Evolutionary conservation across 78 protist genomes (phyloP), one percentile per base, ranked within the genome.

Genomic region (Bigelowiella natans): DNA sequence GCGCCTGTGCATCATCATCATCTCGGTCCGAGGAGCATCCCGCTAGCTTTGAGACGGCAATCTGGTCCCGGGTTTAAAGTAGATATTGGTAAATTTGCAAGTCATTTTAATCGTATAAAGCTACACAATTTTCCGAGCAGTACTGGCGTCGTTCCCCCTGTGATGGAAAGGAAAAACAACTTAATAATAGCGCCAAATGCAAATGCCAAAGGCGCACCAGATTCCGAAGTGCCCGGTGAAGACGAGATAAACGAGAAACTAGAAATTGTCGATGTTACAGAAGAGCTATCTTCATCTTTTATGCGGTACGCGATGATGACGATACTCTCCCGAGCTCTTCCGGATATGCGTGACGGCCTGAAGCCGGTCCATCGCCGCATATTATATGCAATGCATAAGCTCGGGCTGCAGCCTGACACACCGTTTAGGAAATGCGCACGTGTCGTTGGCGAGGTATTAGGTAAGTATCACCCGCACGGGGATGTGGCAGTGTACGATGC

Each of bases 401-500:
- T 88, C 28, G 31, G 3, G 84, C 37, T 88, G 2, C 7, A 31
- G 37, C 90, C 90, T 11, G 84, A 34, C 37, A 39, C 63, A 1
- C 84, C 1, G 84, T 38, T 37, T 37, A 82, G 90, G 36, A 88
- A 88, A 39, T 88, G 90, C 37, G 90, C 90, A 0, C 40, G 63
- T 28, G 90, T 88, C 90, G 90, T 88, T 0, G 90, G 90, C 82
- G 90, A 88, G 37, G 73, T 39, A n/a, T 82, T 88, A 0, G 90
- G 90, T 1, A 88, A 88, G 90, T 88, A 31, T 83, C 90, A 88
- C 84, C 90, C 90, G 37, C 90, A 88, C 90, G 90, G 90, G 2
- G 90, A 88, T 83, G 0, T 1, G 38, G 38, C 90, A 26, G 90
- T 88, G 39, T 88, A 88, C 90, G 90, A 88, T 39, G 90, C 90